Conservation (phyloP, 495 filamentous ascomycete species). For the Penicillium tannophilum region DNA sequence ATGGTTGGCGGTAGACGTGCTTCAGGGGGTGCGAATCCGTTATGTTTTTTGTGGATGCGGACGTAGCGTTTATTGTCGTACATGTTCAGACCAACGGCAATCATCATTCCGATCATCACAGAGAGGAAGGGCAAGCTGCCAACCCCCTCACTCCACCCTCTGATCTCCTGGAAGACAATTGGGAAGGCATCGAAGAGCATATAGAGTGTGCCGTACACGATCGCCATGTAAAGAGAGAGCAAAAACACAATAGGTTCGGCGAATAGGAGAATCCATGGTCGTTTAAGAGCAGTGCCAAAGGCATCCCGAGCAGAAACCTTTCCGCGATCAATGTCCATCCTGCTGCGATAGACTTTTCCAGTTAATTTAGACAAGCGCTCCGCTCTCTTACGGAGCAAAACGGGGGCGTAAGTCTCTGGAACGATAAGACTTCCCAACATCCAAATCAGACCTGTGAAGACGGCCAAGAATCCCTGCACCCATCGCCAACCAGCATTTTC, state of each 20-base stretch:
- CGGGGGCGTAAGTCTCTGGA: conserved; percentile 60
- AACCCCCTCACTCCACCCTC: conserved; percentile 66
- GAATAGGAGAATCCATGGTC: conserved; percentile 26
- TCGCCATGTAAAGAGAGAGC: conserved; percentile 66
- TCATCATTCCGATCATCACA: conserved; percentile 73
- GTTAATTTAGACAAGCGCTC: conserved; percentile 22
- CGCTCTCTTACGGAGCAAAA: conserved; percentile 54
- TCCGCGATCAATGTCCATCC: conserved; percentile 37
- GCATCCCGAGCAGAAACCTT: conserved; percentile 27
- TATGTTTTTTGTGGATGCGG: conserved; percentile 20
- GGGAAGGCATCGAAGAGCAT: conserved; percentile 76
- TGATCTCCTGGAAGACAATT: conserved; percentile 69
- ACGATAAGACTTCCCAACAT: conserved; percentile 43
- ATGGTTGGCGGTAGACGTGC: conserved; percentile 38
- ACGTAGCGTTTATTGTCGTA: conserved; percentile 41
- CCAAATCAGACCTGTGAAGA: conserved; percentile 17
- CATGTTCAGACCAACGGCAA: conserved; percentile 46
- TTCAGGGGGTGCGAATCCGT: conserved; percentile 40
- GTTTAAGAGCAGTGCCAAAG: conserved; percentile 43
- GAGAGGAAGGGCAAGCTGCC: conserved; percentile 71
- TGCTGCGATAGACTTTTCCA: conserved; percentile 11
- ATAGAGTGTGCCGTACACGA: conserved; percentile 71
- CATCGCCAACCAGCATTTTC: conserved; percentile 9
- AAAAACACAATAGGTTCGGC: conserved; percentile 54
- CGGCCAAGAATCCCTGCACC: conserved; percentile 18